phyloP scores from a whole-genome alignment of 345 rosid species.

The Murraya koenigii region DNA sequence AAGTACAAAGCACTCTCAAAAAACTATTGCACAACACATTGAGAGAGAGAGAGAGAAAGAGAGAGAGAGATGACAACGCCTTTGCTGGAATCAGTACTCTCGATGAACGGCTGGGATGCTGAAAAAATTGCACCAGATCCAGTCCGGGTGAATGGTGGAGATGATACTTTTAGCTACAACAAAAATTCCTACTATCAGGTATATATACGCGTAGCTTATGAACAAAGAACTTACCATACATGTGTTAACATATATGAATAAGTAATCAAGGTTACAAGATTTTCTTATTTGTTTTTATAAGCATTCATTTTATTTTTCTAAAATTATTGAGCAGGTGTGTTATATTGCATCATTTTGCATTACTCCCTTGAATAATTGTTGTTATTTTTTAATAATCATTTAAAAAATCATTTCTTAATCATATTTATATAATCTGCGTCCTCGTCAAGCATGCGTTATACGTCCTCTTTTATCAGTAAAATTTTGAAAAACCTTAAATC shows the following conservation, averaged over 20 bases:
- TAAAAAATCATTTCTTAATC: no score
- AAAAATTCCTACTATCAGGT: slow-evolving; percentile 58
- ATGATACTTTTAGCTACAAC: slow-evolving; percentile 51
- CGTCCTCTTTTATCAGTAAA: background rate
- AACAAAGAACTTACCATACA: no score
- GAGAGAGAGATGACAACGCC: background rate
- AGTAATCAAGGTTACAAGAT: no score
- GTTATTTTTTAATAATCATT: no score
- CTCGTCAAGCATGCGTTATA: background rate
- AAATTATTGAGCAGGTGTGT: no score
- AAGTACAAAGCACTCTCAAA: background rate
- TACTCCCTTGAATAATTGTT: no score
- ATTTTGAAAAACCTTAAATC: background rate
- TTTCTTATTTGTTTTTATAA: no score
- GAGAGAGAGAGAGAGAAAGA: background rate
- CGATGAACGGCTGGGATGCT: background rate
- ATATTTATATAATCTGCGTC: no score
- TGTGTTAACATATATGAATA: no score
- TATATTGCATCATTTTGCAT: no score
- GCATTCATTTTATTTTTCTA: no score
- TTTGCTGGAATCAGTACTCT: background rate
- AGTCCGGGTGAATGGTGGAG: slow-evolving; percentile 46
- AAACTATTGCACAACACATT: background rate
- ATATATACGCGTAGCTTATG: background rate
- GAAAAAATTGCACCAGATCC: background rate